A percentile compares a stretch with the other conserved stretches of the same genome.
These are phyloP conservation scores for Benincasa hispida DNA, from an alignment of 306 rosid species.

Conservation along the genomic window DNA sequence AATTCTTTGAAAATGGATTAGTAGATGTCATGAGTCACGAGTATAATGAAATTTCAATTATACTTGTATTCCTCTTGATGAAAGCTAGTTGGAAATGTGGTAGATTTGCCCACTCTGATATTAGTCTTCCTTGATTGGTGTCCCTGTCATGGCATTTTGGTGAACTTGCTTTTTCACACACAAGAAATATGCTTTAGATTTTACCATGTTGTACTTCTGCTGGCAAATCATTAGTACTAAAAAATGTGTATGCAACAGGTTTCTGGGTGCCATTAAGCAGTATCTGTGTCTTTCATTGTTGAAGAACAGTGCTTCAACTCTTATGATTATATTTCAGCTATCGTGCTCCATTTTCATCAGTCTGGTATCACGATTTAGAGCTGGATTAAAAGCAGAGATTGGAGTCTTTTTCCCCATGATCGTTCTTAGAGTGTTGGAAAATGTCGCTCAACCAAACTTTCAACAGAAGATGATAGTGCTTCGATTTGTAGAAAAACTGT, in stretches of 20 bases:
- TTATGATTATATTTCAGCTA: constrained; percentile 87
- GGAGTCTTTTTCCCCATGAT: constrained; percentile 99
- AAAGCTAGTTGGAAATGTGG: not conserved
- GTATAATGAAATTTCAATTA: not conserved
- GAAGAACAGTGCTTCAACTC: constrained; percentile 99
- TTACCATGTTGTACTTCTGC: constrained; percentile 1
- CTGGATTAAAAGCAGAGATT: constrained; percentile 96
- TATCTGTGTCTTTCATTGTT: constrained; percentile 87
- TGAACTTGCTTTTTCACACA: not conserved
- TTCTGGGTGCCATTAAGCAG: constrained; percentile 97
- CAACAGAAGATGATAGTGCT: constrained; percentile 99
- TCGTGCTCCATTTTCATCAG: constrained; percentile 98
- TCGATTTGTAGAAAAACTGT: constrained; percentile 87
- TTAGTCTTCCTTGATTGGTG: not conserved
- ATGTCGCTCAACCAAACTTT: constrained; percentile 93
- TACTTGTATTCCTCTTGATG: not conserved
- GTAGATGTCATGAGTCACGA: not conserved
- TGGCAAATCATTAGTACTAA: not conserved
- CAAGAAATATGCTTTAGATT: not conserved
- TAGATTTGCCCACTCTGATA: not conserved
- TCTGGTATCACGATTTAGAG: constrained; percentile 95
- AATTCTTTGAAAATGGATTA: not conserved
- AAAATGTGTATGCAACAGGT: constrained; percentile 56
- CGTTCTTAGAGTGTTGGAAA: constrained; percentile 94
- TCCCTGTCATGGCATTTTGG: not conserved